A percentile compares a stretch with the other conserved stretches of the same genome.
Evolutionary conservation across 2,329 filamentous ascomycete species (phyloP).

Genomic region (Ophiostoma piceae): DNA sequence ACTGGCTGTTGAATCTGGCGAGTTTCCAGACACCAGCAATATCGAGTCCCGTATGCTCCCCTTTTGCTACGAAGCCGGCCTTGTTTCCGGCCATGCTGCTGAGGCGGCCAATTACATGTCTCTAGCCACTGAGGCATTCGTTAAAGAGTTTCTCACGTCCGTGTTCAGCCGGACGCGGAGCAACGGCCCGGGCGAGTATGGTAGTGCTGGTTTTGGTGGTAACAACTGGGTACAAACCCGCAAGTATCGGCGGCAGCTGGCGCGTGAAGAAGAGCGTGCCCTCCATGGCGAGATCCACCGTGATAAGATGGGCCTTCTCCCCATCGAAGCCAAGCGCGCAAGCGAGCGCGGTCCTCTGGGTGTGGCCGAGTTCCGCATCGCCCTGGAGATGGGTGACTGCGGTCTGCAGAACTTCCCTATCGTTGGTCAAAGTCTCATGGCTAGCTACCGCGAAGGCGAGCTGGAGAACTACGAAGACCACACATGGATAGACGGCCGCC

Average conservation of each 20-base stretch:
- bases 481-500: conserved; percentile 44
- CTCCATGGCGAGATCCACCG: conserved; percentile 68
- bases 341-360: conserved; percentile 65
- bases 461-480: conserved; percentile 62
- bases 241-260: conserved; percentile 69
- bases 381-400: conserved; percentile 68
- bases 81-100: conserved; percentile 52
- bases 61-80: conserved; percentile 61
- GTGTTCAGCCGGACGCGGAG: conserved; percentile 60
- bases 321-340: conserved; percentile 72
- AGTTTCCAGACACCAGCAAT: conserved; percentile 61
- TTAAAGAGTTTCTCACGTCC: conserved; percentile 60
- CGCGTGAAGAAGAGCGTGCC: conserved; percentile 67
- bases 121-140: conserved; percentile 60
- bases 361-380: conserved; percentile 71
- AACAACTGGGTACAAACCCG: conserved; percentile 72
- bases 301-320: conserved; percentile 71
- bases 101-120: conserved; percentile 62
- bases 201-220: conserved; percentile 59
- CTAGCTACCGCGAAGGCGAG: conserved; percentile 69
- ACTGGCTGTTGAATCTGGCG: conserved; percentile 61
- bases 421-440: conserved; percentile 63
- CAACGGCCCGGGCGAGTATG: conserved; percentile 59
- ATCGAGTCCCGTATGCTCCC: conserved; percentile 63
- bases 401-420: conserved; percentile 74